Evolutionary conservation across 2,329 filamentous ascomycete species (phyloP).

Genomic region (Plenodomus tracheiphilus): DNA sequence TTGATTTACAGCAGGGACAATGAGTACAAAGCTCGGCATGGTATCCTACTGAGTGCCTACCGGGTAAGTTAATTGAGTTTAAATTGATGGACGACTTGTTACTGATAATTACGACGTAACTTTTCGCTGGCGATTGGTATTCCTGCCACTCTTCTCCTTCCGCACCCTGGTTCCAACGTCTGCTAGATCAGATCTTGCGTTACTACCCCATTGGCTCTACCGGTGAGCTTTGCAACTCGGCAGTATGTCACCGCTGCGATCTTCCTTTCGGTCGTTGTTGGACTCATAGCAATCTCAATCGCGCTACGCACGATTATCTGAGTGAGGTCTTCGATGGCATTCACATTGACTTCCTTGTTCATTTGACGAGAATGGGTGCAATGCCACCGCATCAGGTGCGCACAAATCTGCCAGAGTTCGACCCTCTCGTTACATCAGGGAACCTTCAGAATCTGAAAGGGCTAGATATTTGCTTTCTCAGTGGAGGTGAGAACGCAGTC

Average conservation of each 20-base stretch:
- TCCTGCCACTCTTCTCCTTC: constrained; percentile 6
- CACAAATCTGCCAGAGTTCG: constrained; percentile 6
- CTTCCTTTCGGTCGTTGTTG: constrained; percentile 65
- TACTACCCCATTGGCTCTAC: constrained; percentile 58
- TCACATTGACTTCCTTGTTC: constrained; percentile 60
- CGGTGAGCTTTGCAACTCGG: constrained; percentile 63
- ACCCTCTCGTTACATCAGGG: constrained; percentile 6
- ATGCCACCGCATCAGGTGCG: constrained; percentile 7
- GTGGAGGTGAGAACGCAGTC: constrained; percentile 53
- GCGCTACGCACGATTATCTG: constrained; percentile 57
- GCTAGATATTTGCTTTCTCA: constrained; percentile 16
- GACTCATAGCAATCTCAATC: constrained; percentile 68
- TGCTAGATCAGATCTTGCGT: constrained; percentile 54
- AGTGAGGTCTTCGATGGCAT: constrained; percentile 60
- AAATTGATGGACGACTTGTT: too few species aligned
- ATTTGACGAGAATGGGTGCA: constrained; percentile 61
- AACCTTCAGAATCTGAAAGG: constrained; percentile 12
- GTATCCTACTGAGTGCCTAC: constrained; percentile 9
- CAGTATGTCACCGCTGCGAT: constrained; percentile 63
- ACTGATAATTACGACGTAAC: neutral
- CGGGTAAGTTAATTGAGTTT: too few species aligned
- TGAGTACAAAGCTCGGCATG: constrained; percentile 53
- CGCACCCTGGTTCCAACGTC: constrained; percentile 12
- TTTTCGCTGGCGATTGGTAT: constrained; percentile 15
- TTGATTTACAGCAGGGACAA: constrained; percentile 62